Evolutionary conservation across 1,284 basidiomycete species (phyloP).

Genomic region (Leccinum pseudoinsigne): DNA sequence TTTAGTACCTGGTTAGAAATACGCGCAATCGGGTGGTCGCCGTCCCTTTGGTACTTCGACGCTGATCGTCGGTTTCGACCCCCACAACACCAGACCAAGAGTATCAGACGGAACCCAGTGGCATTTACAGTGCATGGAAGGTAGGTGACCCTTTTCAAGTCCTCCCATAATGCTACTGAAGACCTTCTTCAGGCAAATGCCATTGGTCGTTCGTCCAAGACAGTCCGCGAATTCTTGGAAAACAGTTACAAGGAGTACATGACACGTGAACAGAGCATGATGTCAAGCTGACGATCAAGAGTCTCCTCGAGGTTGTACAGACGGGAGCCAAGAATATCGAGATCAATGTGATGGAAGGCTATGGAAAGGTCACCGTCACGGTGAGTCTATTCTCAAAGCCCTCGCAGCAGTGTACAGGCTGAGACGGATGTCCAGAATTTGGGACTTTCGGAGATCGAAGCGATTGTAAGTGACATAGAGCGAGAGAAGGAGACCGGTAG

Average conservation of each 20-base stretch:
- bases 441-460: conserved; percentile 85
- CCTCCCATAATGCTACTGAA: conserved; percentile 1
- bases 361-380: conserved; percentile 72
- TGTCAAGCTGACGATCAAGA: conserved; percentile 94
- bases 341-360: conserved; percentile 94
- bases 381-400: conserved; percentile 46
- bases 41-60: conserved; percentile 98
- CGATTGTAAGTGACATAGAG: conserved; percentile 89
- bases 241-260: conserved; percentile 97
- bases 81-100: conserved; percentile 84
- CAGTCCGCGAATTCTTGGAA: conserved; percentile 97
- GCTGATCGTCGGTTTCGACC: conserved; percentile 96
- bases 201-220: conserved; percentile 97
- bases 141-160: conserved; percentile 41
- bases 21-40: conserved; percentile 99
- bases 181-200: conserved; percentile 77
- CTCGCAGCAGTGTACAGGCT: conserved; percentile 2
- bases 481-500: conserved; percentile 92
- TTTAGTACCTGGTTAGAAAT: conserved; percentile 57
- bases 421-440: conserved; percentile 58
- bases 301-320: conserved; percentile 96
- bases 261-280: conserved; percentile 76
- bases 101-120: conserved; percentile 97
- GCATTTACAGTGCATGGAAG: conserved; percentile 99
- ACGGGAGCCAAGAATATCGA: conserved; percentile 99